Base-by-base conservation (phyloP, 2,329 filamentous ascomycete species). In the Fusarium chuoi region DNA sequence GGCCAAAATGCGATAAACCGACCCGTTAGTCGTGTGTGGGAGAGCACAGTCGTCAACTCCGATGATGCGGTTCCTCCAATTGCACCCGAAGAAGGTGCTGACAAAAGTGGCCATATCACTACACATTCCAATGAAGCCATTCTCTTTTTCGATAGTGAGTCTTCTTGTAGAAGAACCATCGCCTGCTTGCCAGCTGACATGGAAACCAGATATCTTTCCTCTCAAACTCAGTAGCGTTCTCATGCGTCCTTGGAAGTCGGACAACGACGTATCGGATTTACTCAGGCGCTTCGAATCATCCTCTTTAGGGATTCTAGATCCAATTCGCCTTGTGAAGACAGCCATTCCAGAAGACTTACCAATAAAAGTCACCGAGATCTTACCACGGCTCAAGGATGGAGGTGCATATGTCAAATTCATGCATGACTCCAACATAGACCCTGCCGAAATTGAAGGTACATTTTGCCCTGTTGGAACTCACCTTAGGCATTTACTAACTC, bases 341-440 rank as follows among this genome's bases (percentile, higher is more conserved):
- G 92, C 91, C 2, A 89, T 94, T 30, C 93, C 92, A 2, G 81
- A 85, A 9, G 87, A 87, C 15, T 78, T 92, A 4, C 85, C 89
- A 3, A 85, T 97, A 54, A 90, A 92, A 65, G 90, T 98, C 52
- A 93, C 91, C 7, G 92, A 97, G 78, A 92, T 98, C 22, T 82
- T 98, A 24, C 95, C 95, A 1, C 89, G 95, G 7, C 86, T 97
- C 35, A 95, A 97, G 78, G 96, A 99, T 79, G 96, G 96, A 22
- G 96, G 96, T 18, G 94, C 94, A 2, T 98, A 97, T 80, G 91
- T 98, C 81, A 98, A 97, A 81, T 95, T 97, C 79, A 88, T 87
- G 22, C 89, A 87, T 60, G 82, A 84, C 44, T 69, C 81, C 3
- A 81, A 80, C 17, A 76, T 84, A 15, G 80, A 83, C 8, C 78